Conservation (phyloP, 192 early-diverging fungal genomes). For the Borealophlyctis nickersoniae region DNA sequence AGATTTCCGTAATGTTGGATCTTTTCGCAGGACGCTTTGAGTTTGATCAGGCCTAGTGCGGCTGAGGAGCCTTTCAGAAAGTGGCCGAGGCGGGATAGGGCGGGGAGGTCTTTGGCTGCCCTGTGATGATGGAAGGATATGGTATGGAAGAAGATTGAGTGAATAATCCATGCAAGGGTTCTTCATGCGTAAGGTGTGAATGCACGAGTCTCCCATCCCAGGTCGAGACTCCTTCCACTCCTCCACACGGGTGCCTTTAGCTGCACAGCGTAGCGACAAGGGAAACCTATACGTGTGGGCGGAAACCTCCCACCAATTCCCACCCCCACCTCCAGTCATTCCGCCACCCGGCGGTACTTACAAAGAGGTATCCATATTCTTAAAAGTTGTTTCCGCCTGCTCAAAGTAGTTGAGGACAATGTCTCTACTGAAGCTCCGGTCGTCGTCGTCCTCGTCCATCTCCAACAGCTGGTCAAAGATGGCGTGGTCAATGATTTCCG, state of each 20-base stretch:
- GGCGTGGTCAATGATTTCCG: slow-evolving; percentile 69
- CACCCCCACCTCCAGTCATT: too few relatives aligned
- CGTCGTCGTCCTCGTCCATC: slow-evolving; percentile 86
- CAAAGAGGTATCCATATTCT: slow-evolving; percentile 70
- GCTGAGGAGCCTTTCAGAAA: slow-evolving; percentile 92
- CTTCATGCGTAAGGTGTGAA: too few relatives aligned
- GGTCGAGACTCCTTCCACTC: too few relatives aligned
- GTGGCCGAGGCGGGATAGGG: slow-evolving; percentile 79
- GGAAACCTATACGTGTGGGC: too few relatives aligned
- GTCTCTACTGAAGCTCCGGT: slow-evolving; percentile 71
- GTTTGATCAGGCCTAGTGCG: slow-evolving; percentile 74
- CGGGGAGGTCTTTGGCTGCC: slow-evolving; percentile 55
- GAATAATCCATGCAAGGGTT: too few relatives aligned
- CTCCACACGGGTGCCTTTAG: too few relatives aligned
- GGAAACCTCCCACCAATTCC: too few relatives aligned
- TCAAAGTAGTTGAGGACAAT: slow-evolving; percentile 80
- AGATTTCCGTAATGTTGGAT: slow-evolving; percentile 77
- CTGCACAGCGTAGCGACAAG: too few relatives aligned
- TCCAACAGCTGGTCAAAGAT: slow-evolving; percentile 88
- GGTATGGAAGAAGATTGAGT: too few relatives aligned
- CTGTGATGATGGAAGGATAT: slow-evolving; percentile 12
- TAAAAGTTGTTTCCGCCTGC: slow-evolving; percentile 78
- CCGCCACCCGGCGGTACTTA: slow-evolving; percentile 14
- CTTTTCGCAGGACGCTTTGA: slow-evolving; percentile 78
- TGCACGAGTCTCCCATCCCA: too few relatives aligned